phyloP scores from a whole-genome alignment of 257 asterid genomes.

The Jaltomata sinuosa region DNA sequence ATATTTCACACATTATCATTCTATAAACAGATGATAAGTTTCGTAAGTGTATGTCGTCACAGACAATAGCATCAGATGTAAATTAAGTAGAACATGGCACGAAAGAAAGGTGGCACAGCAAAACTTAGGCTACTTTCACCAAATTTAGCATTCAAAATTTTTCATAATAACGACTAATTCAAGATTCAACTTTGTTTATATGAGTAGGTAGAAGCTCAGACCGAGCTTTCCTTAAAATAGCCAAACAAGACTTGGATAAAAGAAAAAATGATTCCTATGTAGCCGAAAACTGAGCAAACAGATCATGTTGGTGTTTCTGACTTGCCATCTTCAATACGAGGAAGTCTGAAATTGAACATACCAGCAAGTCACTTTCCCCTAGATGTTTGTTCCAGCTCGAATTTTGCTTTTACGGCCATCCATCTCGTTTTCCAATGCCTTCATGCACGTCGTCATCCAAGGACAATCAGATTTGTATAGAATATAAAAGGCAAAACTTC shows the following conservation, averaged over 20 bases:
- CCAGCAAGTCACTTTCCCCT: constrained; percentile 30
- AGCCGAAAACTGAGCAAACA: neutral
- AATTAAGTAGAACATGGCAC: neutral
- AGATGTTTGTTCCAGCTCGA: constrained; percentile 33
- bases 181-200: too few species aligned
- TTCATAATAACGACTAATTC: too few species aligned
- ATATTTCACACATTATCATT: neutral
- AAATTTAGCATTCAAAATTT: too few species aligned
- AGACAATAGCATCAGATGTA: neutral
- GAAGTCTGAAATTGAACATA: constrained; percentile 18
- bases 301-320: constrained; percentile 2
- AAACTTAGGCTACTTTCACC: too few species aligned
- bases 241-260: neutral
- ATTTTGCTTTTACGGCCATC: constrained; percentile 21
- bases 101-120: neutral
- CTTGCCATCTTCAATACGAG: constrained; percentile 17
- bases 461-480: neutral
- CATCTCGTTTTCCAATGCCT: constrained; percentile 26
- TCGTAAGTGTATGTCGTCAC: neutral
- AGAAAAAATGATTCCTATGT: neutral
- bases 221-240: neutral
- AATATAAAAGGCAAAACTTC: neutral
- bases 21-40: neutral
- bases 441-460: constrained; percentile 3
- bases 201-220: neutral